A percentile compares a stretch with the other conserved stretches of the same genome.
phyloP scores from a whole-genome alignment of 306 rosid species.

The Sicyos baderoa region DNA sequence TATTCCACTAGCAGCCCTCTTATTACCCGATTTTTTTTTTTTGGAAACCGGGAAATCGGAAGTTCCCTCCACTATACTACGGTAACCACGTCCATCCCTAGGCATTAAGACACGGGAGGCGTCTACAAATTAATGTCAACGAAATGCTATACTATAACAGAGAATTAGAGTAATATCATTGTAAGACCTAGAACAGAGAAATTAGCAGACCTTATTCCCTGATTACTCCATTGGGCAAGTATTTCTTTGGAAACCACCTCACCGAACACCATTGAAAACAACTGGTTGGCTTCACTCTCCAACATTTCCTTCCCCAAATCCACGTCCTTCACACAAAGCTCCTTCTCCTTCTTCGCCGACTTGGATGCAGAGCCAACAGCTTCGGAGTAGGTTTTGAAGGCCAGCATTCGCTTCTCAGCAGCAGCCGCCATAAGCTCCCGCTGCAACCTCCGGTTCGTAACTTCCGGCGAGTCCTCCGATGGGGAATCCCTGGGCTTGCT shows the following conservation, averaged over 20 bases:
- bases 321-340: slow-evolving; percentile 31
- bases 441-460: slow-evolving; percentile 53
- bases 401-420: slow-evolving; percentile 75
- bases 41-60: too few species aligned
- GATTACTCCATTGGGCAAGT: slow-evolving; percentile 92
- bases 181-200: background rate
- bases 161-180: background rate
- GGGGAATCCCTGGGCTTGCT: slow-evolving; percentile 65
- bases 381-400: slow-evolving; percentile 21
- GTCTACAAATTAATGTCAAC: too few species aligned
- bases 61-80: too few species aligned
- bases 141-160: too few species aligned
- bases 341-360: slow-evolving; percentile 32
- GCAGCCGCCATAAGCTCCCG: slow-evolving; percentile 94
- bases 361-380: slow-evolving; percentile 17
- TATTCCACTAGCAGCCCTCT: slow-evolving; percentile 4
- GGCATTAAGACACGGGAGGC: too few species aligned
- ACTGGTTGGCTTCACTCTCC: slow-evolving; percentile 48
- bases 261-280: slow-evolving; percentile 83
- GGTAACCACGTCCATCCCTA: too few species aligned
- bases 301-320: slow-evolving; percentile 48
- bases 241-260: slow-evolving; percentile 62
- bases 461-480: slow-evolving; percentile 54
- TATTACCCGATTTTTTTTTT: background rate
- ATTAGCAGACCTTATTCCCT: slow-evolving; percentile 71